Base-by-base conservation (phyloP, 768 basidiomycete genomes). In the Dacryopinax spathularia region DNA sequence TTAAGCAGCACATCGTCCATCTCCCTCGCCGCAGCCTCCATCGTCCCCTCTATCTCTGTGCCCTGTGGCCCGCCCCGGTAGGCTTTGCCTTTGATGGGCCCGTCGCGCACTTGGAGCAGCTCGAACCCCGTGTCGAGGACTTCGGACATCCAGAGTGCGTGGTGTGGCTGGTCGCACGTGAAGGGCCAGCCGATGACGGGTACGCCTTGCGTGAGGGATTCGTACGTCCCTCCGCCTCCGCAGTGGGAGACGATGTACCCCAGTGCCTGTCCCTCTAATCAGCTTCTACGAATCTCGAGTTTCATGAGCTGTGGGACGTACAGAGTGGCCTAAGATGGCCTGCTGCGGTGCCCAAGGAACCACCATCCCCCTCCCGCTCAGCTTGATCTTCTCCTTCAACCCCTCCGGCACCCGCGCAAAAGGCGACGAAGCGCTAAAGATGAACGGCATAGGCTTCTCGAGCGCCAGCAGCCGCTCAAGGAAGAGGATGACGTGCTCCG, bases 181-280 rank as follows among this genome's bases (percentile, higher is more conserved):
- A 68, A 68, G 2, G 72, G 72, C 72, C 72, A 71, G 33, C 68
- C 67, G 48, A 72, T 71, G 13, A 70, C 37, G 0, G 72, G 72
- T 13, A 72, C 68, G 2, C 70, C 71, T 2, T 66, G 63, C 12
- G 22, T 33, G 25, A 73, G 35, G 13, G 70, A 65, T 41, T 73
- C 72, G 22, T 61, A 62, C 13, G 68, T 63, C 25, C 70, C 68
- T 64, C 70, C 71, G 29, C 68, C 67, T 7, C 72, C 72, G 10
- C 69, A 67, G 33, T 73, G 72, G 6, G 68, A 63, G 3, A 73
- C 59, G 59, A 71, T 68, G 68, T 68, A 69, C 3, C 68, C 70
- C 9, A 64, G 65, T 15, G 61, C 70, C 69, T 70, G 61, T 41
- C 9, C 43, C 22, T 27, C 34, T 44, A 33, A 27, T 31, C 13